Base-by-base conservation (phyloP, 129 eudicot genomes). In the Rutidosis leptorrhynchoides region DNA sequence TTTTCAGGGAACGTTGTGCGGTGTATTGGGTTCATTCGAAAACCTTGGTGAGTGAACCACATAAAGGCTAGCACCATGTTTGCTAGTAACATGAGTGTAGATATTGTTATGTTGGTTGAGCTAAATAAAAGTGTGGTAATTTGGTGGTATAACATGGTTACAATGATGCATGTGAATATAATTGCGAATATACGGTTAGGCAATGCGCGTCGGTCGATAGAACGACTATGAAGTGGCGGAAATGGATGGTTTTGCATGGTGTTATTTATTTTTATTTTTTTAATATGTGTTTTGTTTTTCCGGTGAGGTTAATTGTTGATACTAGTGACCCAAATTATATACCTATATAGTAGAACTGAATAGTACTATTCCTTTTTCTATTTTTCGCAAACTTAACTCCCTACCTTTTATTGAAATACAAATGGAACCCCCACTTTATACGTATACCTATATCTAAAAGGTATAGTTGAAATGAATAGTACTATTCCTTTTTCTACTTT, bases 101-200 rank as follows among this genome's bases (percentile, higher is more conserved):
- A 77, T 40, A 40, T 3, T 1, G 37, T 27, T 52, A 71, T 60
- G 74, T 73, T 43, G 78, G 83, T 24, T 70, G 40, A 28, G 74
- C 60, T 58, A 54, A 81, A 64, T 74, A 77, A 65, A 22, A 30
- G 40, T 4, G 14, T 35, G 6, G 70, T 33, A n/a, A n/a, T n/a
- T 25, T 81, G 83, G 65, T 68, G 85, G 73, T 67, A 64, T 40
- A 84, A 32, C 12, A 87, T 71, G 48, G 87, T 65, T 16, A 32
- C 4, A 40, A 74, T 21, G 74, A 80, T 76, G 45, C 28, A 70
- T 33, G 78, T 3, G 75, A 78, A 81, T 46, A 81, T 14, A 11
- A 65, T n/a, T 0, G 86, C 83, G 43, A 73, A 87, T 30, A 79
- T 14, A 8, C 87, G 95, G 74, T 87, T 87, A 55, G 71, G 19